phyloP scores from a whole-genome alignment of 2,329 filamentous ascomycete species.

The Trichoderma harzianum region DNA sequence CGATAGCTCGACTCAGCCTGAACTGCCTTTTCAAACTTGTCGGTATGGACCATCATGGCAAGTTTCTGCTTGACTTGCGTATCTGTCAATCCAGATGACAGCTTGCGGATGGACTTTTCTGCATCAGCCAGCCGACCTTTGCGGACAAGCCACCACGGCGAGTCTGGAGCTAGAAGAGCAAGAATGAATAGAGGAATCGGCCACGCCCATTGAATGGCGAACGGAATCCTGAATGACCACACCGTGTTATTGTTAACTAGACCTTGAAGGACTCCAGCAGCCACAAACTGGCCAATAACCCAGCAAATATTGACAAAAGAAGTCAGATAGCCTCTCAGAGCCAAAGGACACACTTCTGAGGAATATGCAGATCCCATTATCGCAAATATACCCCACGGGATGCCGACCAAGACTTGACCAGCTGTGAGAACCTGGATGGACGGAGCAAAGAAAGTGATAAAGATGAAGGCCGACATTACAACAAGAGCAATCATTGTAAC shows the following conservation, averaged over 20 bases:
- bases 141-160: background rate
- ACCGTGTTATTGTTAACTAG: slow-evolving; percentile 31
- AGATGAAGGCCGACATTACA: background rate
- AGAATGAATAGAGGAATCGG: slow-evolving; percentile 26
- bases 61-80: background rate
- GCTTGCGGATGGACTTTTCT: background rate
- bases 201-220: slow-evolving; percentile 3
- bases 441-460: background rate
- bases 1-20: background rate
- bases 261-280: slow-evolving; percentile 27
- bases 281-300: background rate
- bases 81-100: background rate
- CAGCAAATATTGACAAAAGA: background rate
- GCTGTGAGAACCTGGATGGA: background rate
- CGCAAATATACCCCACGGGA: background rate
- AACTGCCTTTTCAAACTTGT: background rate
- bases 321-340: background rate
- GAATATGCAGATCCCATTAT: background rate
- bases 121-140: background rate
- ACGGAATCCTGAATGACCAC: slow-evolving; percentile 45
- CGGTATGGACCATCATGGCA: background rate
- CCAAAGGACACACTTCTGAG: background rate
- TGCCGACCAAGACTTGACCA: background rate
- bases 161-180: slow-evolving; percentile 26
- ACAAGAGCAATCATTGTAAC: background rate